Evolutionary conservation across 805 yeast genomes (phyloP).

Genomic region (Candida andamanensis): DNA sequence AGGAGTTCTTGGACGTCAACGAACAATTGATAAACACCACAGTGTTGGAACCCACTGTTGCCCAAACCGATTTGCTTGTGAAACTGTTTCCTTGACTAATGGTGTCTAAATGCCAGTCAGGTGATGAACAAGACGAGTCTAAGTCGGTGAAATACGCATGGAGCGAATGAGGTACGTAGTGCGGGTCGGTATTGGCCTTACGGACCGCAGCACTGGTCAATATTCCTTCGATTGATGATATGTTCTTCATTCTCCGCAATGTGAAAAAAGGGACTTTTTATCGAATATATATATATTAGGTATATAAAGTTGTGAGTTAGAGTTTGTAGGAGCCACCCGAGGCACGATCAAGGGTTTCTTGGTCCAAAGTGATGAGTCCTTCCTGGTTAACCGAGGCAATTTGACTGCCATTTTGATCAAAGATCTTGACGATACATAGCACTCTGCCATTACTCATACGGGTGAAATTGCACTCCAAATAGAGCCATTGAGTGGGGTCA

Average conservation of each 20-base stretch:
- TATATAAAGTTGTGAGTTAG: too few species aligned
- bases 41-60: constrained; percentile 21
- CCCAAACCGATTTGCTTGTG: constrained; percentile 27
- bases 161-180: constrained; percentile 24
- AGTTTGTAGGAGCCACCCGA: neutral
- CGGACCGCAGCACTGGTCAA: too few species aligned
- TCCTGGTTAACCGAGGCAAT: constrained; percentile 32
- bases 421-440: constrained; percentile 22
- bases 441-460: constrained; percentile 31
- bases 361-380: constrained; percentile 18
- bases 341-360: constrained; percentile 5
- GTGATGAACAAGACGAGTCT: constrained; percentile 6
- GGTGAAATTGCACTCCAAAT: constrained; percentile 26
- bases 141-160: constrained; percentile 23
- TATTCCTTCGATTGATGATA: too few species aligned
- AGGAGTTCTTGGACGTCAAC: constrained; percentile 29
- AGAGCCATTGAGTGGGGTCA: constrained; percentile 33
- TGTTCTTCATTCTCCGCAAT: too few species aligned
- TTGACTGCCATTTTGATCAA: constrained; percentile 22
- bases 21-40: constrained; percentile 27
- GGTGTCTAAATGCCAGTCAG: constrained; percentile 17
- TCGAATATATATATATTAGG: too few species aligned
- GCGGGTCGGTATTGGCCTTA: too few species aligned
- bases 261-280: too few species aligned
- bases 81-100: constrained; percentile 34